phyloP scores from a whole-genome alignment of 129 eudicot genomes.

The Arctium minus region DNA sequence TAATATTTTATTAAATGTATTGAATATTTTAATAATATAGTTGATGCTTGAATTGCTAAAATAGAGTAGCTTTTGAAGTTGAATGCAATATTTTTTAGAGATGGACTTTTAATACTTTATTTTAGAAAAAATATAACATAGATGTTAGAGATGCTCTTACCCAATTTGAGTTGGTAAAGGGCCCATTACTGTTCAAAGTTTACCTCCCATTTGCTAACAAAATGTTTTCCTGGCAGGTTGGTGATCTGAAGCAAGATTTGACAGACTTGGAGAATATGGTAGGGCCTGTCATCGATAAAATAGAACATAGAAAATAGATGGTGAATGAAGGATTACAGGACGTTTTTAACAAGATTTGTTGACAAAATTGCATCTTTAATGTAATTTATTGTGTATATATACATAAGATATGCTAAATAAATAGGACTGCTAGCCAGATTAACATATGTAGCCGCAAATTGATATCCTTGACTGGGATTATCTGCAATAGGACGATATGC shows the following conservation, averaged over 20 bases:
- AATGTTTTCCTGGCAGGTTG: conserved; percentile 34
- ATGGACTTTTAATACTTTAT: too few species aligned
- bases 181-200: background rate
- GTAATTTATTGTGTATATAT: background rate
- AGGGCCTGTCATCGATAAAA: conserved; percentile 39
- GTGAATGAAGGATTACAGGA: background rate
- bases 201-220: background rate
- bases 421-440: background rate
- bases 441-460: background rate
- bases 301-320: conserved; percentile 15
- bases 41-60: too few species aligned
- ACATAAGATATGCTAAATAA: background rate
- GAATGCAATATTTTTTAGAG: too few species aligned
- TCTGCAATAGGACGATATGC: background rate
- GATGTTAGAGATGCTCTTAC: background rate
- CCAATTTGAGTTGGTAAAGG: background rate
- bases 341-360: background rate
- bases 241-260: conserved; percentile 50
- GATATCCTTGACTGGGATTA: background rate
- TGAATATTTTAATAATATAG: too few species aligned
- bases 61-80: too few species aligned
- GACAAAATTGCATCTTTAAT: background rate
- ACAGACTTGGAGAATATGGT: conserved; percentile 43
- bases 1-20: too few species aligned
- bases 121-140: too few species aligned